These are phyloP conservation scores for Santalum album DNA, from an alignment of 164 flowering plant genomes.

Conservation along the genomic window DNA sequence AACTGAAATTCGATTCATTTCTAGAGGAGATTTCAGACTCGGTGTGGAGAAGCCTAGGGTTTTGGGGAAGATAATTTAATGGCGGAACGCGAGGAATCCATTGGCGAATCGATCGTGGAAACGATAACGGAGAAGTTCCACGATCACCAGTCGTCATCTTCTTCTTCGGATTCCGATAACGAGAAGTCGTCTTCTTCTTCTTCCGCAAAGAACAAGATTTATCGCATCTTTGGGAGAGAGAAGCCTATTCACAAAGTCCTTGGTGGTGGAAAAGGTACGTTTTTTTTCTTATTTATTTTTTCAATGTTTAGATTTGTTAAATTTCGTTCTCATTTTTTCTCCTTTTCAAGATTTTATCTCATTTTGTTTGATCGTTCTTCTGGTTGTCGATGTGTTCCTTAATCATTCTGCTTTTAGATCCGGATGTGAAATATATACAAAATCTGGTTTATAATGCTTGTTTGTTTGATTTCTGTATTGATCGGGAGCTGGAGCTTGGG, in stretches of 20 bases:
- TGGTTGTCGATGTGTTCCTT: neutral
- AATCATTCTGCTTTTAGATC: neutral
- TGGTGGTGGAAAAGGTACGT: conserved; percentile 83
- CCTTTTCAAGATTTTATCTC: neutral
- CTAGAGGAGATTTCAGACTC: neutral
- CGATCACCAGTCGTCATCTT: conserved; percentile 35
- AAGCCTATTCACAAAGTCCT: conserved; percentile 67
- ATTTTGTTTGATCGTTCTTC: neutral
- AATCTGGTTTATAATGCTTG: too few species aligned
- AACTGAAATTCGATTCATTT: too few species aligned
- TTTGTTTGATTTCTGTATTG: too few species aligned
- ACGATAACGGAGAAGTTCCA: conserved; percentile 61
- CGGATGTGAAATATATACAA: too few species aligned
- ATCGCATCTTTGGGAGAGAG: conserved; percentile 66
- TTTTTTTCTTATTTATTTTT: neutral
- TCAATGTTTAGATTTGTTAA: neutral
- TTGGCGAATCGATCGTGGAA: conserved; percentile 43
- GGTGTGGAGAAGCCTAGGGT: neutral
- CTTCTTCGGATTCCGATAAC: conserved; percentile 24
- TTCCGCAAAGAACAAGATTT: conserved; percentile 28
- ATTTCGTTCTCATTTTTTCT: neutral
- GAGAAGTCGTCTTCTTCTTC: conserved; percentile 24
- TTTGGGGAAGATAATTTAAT: conserved; percentile 1
- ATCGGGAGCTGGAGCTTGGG: too few species aligned
- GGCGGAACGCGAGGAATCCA: conserved; percentile 23